Evolutionary conservation across 192 early-diverging fungal genomes (phyloP).

Genomic region (Umbelopsis sp.): DNA sequence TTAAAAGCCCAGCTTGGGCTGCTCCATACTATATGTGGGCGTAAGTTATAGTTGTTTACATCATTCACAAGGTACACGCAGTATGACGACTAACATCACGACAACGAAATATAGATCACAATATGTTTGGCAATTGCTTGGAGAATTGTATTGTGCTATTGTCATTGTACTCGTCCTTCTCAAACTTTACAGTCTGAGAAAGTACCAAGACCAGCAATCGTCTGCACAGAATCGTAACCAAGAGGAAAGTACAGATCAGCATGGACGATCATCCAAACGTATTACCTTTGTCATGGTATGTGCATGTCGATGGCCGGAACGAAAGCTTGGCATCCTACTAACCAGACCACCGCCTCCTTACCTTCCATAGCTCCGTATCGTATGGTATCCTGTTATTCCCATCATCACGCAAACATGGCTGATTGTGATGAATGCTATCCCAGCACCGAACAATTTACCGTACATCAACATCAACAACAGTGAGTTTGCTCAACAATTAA

Average conservation of each 20-base stretch:
- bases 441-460: background rate
- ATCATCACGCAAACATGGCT: slow-evolving; percentile 22
- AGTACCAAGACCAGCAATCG: background rate
- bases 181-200: background rate
- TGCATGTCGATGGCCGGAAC: background rate
- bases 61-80: background rate
- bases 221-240: background rate
- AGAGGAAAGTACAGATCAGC: background rate
- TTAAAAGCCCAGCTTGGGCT: slow-evolving; percentile 8
- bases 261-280: background rate
- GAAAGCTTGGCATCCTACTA: background rate
- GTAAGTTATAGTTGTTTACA: background rate
- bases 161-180: slow-evolving; percentile 1
- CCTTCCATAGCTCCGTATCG: slow-evolving; percentile 10
- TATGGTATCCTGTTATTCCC: slow-evolving; percentile 18
- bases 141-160: slow-evolving; percentile 5
- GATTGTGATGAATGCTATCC: slow-evolving; percentile 13
- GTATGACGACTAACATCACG: background rate
- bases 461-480: slow-evolving; percentile 15
- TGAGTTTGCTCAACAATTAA: background rate
- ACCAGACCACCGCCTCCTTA: background rate
- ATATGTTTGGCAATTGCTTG: slow-evolving; percentile 16
- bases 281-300: slow-evolving; percentile 22
- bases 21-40: slow-evolving; percentile 18
- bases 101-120: background rate